phyloP scores from a whole-genome alignment of 192 early-diverging fungal genomes.

The Linnemannia hyalina region DNA sequence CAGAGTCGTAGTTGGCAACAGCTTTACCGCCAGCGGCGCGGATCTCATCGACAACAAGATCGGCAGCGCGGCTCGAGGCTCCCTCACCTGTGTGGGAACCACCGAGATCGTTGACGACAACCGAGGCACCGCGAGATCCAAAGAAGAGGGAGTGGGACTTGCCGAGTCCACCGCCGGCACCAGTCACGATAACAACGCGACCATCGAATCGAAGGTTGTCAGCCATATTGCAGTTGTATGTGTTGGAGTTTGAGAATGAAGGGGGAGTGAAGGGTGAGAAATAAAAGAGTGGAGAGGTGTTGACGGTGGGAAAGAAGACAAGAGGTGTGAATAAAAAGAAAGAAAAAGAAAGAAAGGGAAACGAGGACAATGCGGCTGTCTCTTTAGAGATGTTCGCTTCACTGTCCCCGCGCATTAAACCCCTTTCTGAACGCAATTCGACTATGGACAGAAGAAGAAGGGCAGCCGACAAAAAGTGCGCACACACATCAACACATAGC shows the following conservation, averaged over 20 bases:
- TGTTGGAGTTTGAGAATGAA: neutral
- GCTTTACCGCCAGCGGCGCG: slow-evolving; percentile 85
- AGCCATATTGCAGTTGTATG: slow-evolving; percentile 21
- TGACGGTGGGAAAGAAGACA: neutral
- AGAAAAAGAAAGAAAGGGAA: neutral
- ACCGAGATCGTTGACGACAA: slow-evolving; percentile 97
- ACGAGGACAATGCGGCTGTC: neutral
- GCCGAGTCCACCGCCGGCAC: slow-evolving; percentile 93
- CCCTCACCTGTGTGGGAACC: slow-evolving; percentile 81
- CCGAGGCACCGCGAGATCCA: slow-evolving; percentile 86
- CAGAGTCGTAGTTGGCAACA: slow-evolving; percentile 93
- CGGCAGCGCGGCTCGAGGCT: slow-evolving; percentile 81
- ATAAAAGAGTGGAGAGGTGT: neutral
- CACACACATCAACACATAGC: neutral
- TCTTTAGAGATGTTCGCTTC: slow-evolving; percentile 2
- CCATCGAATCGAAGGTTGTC: slow-evolving; percentile 76
- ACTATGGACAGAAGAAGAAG: neutral
- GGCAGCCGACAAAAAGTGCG: slow-evolving; percentile 1
- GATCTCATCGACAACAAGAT: slow-evolving; percentile 95
- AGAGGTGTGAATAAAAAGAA: neutral
- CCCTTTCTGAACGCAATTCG: neutral
- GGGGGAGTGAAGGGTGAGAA: neutral
- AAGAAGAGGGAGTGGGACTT: slow-evolving; percentile 93
- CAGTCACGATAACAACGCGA: slow-evolving; percentile 94
- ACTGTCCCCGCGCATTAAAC: neutral